Base-by-base conservation (phyloP, 2,329 filamentous ascomycete genomes). In the Conoideocrella luteorostrata region DNA sequence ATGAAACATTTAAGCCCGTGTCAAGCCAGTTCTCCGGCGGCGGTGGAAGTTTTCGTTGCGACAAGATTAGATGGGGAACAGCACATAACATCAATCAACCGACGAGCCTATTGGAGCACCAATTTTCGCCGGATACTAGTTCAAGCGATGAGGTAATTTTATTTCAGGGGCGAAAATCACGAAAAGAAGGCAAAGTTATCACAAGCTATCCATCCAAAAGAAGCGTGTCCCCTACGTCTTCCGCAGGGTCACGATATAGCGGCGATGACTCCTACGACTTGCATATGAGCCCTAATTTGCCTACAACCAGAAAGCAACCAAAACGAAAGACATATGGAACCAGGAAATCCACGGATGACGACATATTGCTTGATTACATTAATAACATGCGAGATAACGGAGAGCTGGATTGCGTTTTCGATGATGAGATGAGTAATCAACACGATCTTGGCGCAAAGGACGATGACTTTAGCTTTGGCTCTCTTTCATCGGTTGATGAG, bases 121-220 rank as follows among this genome's bases (percentile, higher is more conserved):
- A 49, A 5, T 47, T 40, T 1, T 58, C 55, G 2, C 48, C 51
- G 18, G 54, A 55, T 9, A 57, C 50, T 28, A 57, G 47, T 37
- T 86, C 84, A 0, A 85, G 82, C 54, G 85, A 63, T 10, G 63
- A 95, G 50, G 68, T 88, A 5, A 80, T 89, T 37, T 55, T 87
- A 0, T 88, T 86, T 57, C 74, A 69, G 46, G 80, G 80, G 30
- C 71, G 80, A 46, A 57, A 58, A 55, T 45, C 51, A 54, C 18
- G 46, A 10, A 56, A 53, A 30, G n/a, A 15, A n/a, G 17, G 15
- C 37, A 17, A 17, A 11, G 13, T 5, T 6, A 23, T 11, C 13
- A 17, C 22, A 35, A 12, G 9, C 3, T 4, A 10, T 20, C 4
- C 29, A 22, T 28, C 23, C 13, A 18, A 18, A 18, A 12, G 5